Evolutionary conservation across 2,329 filamentous ascomycete species (phyloP), one percentile per base, ranked within the genome.

Genomic region (Aspergillus ibericus): DNA sequence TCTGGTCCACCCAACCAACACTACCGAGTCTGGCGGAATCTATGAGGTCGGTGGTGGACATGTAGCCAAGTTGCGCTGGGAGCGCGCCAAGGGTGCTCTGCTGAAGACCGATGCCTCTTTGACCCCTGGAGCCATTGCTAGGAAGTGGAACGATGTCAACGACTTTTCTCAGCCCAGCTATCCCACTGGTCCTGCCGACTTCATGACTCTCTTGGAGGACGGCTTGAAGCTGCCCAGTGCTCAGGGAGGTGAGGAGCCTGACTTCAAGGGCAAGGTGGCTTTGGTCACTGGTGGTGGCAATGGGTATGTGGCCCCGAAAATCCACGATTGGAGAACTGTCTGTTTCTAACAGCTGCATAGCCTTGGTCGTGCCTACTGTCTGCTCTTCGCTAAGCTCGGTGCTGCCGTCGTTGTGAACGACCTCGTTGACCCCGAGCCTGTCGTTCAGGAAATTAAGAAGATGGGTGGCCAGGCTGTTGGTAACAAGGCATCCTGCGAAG

Each of bases 21-120:
- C 84, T 7, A 77, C 80, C 49, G 93, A 98, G 82, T 93, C 85
- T 48, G 95, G 95, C 63, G 83, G 87, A 61, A 96, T 98, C 75
- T 98, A 93, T 76, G 95, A 98, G 80, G 91, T 90, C 65, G 95
- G 95, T 60, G 95, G 91, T 73, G 95, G 93, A 57, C 92, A 96
- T 79, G 81, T 96, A 59, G 91, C 93, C 67, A 98, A 98, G 84
- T 79, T 96, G 59, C 86, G 95, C 71, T 99, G 95, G 95, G 91
- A 99, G 83, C 89, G 95, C 64, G 88, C 95, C 56, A 88, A 86
- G 75, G 95, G 95, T 78, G 89, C 91, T 62, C 84, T 98, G 38
- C 85, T 97, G 72, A 96, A 93, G 82, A 88, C 92, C 56, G 95
- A 98, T 77, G 86, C 89, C 69, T 88, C 85, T 63, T 90, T 96